These are phyloP conservation scores for Talaromyces sp. DNA, from an alignment of 2,329 filamentous ascomycete species.

Conservation along the genomic window DNA sequence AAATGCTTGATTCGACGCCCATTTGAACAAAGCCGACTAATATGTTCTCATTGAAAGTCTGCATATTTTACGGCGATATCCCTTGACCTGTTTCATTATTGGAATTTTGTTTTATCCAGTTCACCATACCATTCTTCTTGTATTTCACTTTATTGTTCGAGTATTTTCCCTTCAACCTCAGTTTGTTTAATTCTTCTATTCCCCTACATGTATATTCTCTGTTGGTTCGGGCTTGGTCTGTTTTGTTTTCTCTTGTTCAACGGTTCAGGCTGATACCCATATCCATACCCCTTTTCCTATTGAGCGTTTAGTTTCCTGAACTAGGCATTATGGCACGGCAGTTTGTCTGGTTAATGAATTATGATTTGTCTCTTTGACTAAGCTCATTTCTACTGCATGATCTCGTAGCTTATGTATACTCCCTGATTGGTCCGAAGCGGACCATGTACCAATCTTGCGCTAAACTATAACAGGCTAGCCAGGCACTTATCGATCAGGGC, in stretches of 20 bases:
- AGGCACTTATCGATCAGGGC: constrained; percentile 7
- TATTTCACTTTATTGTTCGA: neutral
- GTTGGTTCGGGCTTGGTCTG: neutral
- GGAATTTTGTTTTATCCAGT: neutral
- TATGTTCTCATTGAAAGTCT: neutral
- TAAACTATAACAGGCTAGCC: neutral
- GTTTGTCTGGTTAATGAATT: neutral
- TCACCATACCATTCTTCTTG: neutral
- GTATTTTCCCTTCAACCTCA: neutral
- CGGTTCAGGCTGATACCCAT: constrained; percentile 14
- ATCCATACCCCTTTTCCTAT: neutral
- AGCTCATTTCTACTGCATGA: neutral
- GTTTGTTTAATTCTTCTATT: neutral
- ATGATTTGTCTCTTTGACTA: neutral
- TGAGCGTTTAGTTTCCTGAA: neutral
- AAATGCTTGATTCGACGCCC: neutral
- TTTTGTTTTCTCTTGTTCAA: constrained; percentile 1
- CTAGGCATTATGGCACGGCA: neutral
- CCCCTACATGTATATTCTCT: neutral
- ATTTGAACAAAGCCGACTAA: too few species aligned
- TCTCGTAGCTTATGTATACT: neutral
- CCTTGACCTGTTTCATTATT: neutral
- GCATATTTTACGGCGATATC: neutral
- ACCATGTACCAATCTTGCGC: neutral
- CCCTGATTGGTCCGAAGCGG: neutral